Base-by-base conservation (phyloP, 306 rosid species). In the Bauhinia variegata region DNA sequence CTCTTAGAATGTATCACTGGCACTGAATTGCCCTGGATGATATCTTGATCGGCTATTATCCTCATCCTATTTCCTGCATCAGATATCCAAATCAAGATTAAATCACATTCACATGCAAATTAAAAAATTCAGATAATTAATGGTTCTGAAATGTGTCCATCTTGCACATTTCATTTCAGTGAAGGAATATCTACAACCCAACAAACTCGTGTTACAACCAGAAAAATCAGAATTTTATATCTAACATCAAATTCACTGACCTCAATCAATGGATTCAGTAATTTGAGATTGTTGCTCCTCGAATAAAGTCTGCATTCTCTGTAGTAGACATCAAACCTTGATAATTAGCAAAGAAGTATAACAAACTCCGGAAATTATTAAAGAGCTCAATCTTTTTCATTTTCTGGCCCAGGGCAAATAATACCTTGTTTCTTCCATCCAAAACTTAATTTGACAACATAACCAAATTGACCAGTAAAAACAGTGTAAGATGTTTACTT, bases 271-370 rank as follows among this genome's bases (percentile, higher is more conserved):
- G 64, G 70, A 75, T 79, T 80, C 83, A 56, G 79, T 32, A 43
- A 79, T 71, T 79, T 81, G 90, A 68, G 87, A 49, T 23, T 63
- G 86, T 65, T 81, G 87, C 76, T 78, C 88, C 74, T 86, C 89
- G 13, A 88, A 78, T 70, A 89, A 78, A 51, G 81, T 70, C 75
- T 84, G 91, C 37, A 93, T 70, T 81, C 95, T 88, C 98, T 93
- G 95, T 62, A 69, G 63, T 54, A 72, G 48, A 72, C 36, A 74
- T 58, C 58, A 81, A 44, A 71, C 8, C 36, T 4, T 8, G 52
- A 62, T 9, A 3, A 64, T 81, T 53, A 78, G 68, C 76, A 63
- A 64, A 63, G 32, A 30, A 44, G 23, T 43, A 53, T 37, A 68
- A 62, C 7, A 34, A 54, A 54, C 15, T 28, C 9, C 52, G 56